These are phyloP conservation scores for Xylaria sp. DNA, from an alignment of 2,329 filamentous ascomycete genomes.

Conservation along the genomic window DNA sequence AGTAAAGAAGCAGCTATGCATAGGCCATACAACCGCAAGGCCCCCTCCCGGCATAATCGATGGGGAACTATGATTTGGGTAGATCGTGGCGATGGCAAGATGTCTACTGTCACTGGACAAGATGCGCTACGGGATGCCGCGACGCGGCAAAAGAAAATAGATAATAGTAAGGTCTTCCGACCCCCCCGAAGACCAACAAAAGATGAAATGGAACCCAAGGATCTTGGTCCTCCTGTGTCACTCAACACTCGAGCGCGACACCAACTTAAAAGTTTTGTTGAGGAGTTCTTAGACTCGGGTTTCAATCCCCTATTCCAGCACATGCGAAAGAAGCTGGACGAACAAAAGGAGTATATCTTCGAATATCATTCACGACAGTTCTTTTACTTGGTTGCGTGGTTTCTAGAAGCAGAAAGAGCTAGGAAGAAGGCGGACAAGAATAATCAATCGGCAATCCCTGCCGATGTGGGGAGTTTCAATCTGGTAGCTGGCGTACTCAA, in stretches of 20 bases:
- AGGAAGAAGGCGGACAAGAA: conserved; percentile 69
- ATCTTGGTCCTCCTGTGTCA: conserved; percentile 79
- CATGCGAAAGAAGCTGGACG: conserved; percentile 87
- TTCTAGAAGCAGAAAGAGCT: conserved; percentile 83
- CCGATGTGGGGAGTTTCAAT: conserved; percentile 80
- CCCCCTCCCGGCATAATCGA: conserved; percentile 87
- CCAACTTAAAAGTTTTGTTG: conserved; percentile 83
- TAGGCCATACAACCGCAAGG: conserved; percentile 78
- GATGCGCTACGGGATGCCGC: conserved; percentile 80
- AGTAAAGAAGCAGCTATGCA: conserved; percentile 87
- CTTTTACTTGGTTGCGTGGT: conserved; percentile 94
- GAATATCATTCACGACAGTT: conserved; percentile 84
- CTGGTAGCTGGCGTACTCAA: conserved; percentile 90
- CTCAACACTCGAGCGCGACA: conserved; percentile 80
- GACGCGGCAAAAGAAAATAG: conserved; percentile 85
- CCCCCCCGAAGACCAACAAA: conserved; percentile 75
- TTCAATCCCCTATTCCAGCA: conserved; percentile 93
- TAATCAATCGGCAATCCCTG: conserved; percentile 55
- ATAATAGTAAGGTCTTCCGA: conserved; percentile 89
- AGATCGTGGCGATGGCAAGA: conserved; percentile 84
- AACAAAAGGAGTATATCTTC: conserved; percentile 84
- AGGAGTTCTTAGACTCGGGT: conserved; percentile 92
- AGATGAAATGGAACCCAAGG: conserved; percentile 72
- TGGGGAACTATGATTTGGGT: conserved; percentile 99
- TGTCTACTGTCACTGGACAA: conserved; percentile 89